Conservation (phyloP, 495 filamentous ascomycete genomes). For the Durotheca rogersii region DNA sequence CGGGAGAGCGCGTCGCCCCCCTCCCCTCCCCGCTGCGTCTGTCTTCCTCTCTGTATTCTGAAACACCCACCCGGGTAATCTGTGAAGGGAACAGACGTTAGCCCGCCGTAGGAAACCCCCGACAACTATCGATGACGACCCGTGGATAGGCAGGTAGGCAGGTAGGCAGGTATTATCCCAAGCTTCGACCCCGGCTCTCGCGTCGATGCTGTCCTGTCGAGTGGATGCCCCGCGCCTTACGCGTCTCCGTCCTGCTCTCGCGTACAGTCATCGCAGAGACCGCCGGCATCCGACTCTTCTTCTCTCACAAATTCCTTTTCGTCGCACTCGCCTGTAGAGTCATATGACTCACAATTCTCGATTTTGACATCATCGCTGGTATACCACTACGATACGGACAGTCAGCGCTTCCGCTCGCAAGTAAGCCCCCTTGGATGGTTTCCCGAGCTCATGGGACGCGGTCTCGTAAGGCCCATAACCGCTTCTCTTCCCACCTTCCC, state of each 20-base stretch:
- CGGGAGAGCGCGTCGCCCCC: too few species aligned
- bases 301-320: constrained; percentile 27
- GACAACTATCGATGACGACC: too few species aligned
- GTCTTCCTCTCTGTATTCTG: too few species aligned
- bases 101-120: too few species aligned
- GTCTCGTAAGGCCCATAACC: not conserved
- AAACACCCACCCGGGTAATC: too few species aligned
- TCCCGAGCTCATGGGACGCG: not conserved
- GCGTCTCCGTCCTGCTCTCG: constrained; percentile 14
- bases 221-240: not conserved
- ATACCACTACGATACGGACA: constrained; percentile 29
- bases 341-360: constrained; percentile 31
- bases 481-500: too few species aligned
- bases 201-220: not conserved
- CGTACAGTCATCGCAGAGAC: constrained; percentile 35
- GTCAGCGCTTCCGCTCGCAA: constrained; percentile 1
- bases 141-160: too few species aligned
- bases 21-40: too few species aligned
- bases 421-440: not conserved
- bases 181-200: not conserved
- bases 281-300: constrained; percentile 32
- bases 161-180: too few species aligned
- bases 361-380: constrained; percentile 36
- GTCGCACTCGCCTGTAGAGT: constrained; percentile 26
- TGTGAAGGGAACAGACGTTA: too few species aligned